These are phyloP conservation scores for Hydrangea macrophylla DNA, from an alignment of 148 eudicot genomes.

Conservation along the genomic window DNA sequence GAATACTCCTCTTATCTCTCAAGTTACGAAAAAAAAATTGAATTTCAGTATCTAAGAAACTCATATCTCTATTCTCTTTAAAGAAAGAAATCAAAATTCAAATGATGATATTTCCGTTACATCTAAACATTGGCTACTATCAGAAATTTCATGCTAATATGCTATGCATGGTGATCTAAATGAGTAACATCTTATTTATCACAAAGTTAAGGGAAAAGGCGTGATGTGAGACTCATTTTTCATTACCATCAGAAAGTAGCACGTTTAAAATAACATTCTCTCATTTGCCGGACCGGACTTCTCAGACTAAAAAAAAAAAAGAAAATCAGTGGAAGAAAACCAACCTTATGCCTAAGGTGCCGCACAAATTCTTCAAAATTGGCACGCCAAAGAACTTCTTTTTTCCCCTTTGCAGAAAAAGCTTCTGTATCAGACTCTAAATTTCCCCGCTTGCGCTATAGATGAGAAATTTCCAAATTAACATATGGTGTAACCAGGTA, in stretches of 20 bases:
- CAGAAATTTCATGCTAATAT: no score
- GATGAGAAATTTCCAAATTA: slow-evolving; percentile 10
- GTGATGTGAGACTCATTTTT: not conserved
- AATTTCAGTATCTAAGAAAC: no score
- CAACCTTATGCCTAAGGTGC: slow-evolving; percentile 63
- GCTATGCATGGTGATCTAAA: no score
- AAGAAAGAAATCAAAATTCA: no score
- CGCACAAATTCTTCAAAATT: slow-evolving; percentile 81
- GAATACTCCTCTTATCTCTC: no score
- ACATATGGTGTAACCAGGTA: not conserved
- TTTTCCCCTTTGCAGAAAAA: slow-evolving; percentile 30
- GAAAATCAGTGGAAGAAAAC: slow-evolving; percentile 9
- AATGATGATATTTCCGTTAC: no score
- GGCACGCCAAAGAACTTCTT: slow-evolving; percentile 85
- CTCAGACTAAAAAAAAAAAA: not conserved
- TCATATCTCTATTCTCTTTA: no score
- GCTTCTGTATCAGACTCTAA: slow-evolving; percentile 35
- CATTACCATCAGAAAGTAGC: not conserved
- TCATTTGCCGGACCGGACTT: no score
- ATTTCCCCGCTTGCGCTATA: slow-evolving; percentile 43
- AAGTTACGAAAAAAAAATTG: no score
- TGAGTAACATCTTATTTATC: not conserved
- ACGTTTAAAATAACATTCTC: not conserved
- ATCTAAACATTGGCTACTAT: no score
- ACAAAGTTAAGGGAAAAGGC: not conserved